Evolutionary conservation across 2,329 filamentous ascomycete species (phyloP), one percentile per base, ranked within the genome.

Genomic region (Ceratocystis eucalypticola): DNA sequence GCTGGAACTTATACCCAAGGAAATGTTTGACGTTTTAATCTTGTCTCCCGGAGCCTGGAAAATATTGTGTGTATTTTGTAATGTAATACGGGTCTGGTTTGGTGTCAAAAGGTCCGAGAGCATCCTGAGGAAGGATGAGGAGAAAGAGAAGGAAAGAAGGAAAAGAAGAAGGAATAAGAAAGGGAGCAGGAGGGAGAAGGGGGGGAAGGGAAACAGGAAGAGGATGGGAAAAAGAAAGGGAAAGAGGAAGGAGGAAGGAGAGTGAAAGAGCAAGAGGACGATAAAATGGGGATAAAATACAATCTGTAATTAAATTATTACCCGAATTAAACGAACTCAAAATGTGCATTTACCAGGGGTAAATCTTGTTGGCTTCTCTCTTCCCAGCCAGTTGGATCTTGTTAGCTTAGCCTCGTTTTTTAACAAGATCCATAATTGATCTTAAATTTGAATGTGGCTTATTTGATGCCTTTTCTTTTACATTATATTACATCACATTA

Each of bases 401-500:
- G 55, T 20, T 59, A 59, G 48, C 37, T 41, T 53, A 53, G 55
- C 55, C 55, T 37, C 55, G 55, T 59, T 59, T 59, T 59, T 59
- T 53, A 8, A 10, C 7, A 41, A 28, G 48, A 53, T 53, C 48
- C 48, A 28, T 53, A 53, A 25, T 53, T 53, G 48, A 28, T 53
- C 48, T 53, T 53, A 28, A 28, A 15, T 22, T 53, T 12, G 22
- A 2, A 12, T 53, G 48, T 28, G 48, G 48, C 48, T 53, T 28
- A 53, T 53, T 53, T 15, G 3, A 53, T 25, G 22, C 20, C 8
- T 2, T 53, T 48, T 22, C 20, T 53, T 53, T n/a, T 4, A 41
- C 10, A 41, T 15, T 41, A 15, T 41, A 41, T 41, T 15, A 12
- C 37, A 41, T 12, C 12, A 41, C 37, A 41, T 41, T 41, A 15